These are phyloP conservation scores for Puccinia coronata DNA, from an alignment of 1,284 basidiomycete genomes.

Conservation along the genomic window DNA sequence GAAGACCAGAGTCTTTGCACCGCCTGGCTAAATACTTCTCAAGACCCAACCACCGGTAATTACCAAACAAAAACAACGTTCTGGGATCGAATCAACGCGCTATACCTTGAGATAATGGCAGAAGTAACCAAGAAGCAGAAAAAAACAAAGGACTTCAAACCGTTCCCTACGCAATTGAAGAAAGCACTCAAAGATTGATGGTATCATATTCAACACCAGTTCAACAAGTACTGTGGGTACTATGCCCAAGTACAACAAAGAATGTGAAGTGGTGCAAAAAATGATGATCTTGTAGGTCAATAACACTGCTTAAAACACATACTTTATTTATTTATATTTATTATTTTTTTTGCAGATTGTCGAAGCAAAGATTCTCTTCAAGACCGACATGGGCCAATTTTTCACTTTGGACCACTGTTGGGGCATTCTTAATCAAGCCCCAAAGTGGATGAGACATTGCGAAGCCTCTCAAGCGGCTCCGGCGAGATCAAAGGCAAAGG, in stretches of 20 bases:
- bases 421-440: background rate
- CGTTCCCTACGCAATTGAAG: background rate
- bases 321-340: no score
- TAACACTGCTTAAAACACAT: background rate
- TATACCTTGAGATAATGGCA: background rate
- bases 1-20: no score
- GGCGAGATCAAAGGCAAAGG: background rate
- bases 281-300: background rate
- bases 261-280: background rate
- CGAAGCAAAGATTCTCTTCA: background rate
- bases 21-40: background rate
- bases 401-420: constrained; percentile 8
- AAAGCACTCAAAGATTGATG: background rate
- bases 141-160: background rate
- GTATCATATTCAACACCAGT: background rate
- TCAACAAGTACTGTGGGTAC: constrained; percentile 1
- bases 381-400: background rate
- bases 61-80: background rate
- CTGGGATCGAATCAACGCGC: background rate
- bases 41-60: background rate
- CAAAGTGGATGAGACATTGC: background rate
- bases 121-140: background rate
- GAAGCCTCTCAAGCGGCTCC: background rate
- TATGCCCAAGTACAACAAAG: background rate
- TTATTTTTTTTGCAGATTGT: background rate